Evolutionary conservation across 176 grass and related monocot species (phyloP).

Genomic region (Olyra latifolia): DNA sequence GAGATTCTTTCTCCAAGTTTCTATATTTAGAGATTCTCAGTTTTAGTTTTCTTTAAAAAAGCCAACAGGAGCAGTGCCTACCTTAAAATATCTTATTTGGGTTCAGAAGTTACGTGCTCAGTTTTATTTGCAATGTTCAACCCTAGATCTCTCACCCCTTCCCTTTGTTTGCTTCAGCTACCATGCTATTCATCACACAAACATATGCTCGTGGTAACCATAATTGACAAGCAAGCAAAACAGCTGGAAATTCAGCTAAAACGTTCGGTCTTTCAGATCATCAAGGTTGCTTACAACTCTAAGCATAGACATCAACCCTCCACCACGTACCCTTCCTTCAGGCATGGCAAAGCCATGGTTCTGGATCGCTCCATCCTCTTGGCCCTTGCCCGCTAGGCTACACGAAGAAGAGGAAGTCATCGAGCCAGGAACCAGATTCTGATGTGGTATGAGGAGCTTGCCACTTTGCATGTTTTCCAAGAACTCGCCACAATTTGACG

Average conservation of each 20-base stretch:
- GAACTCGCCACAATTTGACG: conserved; percentile 53
- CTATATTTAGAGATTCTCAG: no score
- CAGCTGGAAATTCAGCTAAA: neutral
- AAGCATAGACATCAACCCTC: conserved; percentile 81
- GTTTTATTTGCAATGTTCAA: no score
- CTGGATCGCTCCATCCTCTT: conserved; percentile 37
- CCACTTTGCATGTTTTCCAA: conserved; percentile 37
- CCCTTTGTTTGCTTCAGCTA: no score
- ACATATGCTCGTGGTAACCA: no score
- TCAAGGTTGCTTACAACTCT: conserved; percentile 44
- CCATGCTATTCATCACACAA: no score
- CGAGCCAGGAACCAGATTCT: conserved; percentile 69
- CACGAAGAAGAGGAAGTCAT: conserved; percentile 60
- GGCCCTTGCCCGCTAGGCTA: conserved; percentile 3
- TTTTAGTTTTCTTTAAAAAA: no score
- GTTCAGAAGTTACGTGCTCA: no score
- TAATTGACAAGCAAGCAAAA: neutral
- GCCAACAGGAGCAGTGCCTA: no score
- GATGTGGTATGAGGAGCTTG: conserved; percentile 62
- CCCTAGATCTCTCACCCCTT: no score
- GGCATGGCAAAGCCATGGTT: conserved; percentile 51
- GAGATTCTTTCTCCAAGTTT: no score
- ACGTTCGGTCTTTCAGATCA: conserved; percentile 38
- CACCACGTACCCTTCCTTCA: conserved; percentile 87
- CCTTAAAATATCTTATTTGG: no score